Base-by-base conservation (phyloP, 2,329 filamentous ascomycete species). In the Helotiales sp. region DNA sequence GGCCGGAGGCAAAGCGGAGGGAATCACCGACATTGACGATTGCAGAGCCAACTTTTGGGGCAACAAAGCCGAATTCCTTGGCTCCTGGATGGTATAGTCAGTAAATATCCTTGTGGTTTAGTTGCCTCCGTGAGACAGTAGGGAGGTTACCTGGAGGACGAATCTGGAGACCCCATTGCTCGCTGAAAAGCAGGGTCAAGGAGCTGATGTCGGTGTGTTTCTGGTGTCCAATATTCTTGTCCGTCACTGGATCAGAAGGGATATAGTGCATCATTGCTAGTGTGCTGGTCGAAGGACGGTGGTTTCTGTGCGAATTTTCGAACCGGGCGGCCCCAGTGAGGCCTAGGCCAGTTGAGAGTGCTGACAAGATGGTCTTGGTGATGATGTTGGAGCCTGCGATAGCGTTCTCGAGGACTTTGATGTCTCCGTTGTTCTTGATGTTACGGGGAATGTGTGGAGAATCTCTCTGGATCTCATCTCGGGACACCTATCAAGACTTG, bases 11-110 rank as follows among this genome's bases (percentile, higher is more conserved):
- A 64, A 84, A 84, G 42, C 81, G 77, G 61, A 85, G 75, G 25
- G 80, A 81, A 74, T 86, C 82, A 58, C 82, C 82, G 15, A 85
- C 79, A 69, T 85, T 80, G 63, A 85, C 74, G 66, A 85, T 76
- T 30, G 81, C 82, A 62, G 74, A 76, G 56, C 80, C 80, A 0
- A 71, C 67, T 65, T 75, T 76, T 51, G 82, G 81, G 57, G 72
- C 77, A 9, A 85, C 79, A 70, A 81, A 84, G 44, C 76, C 76
- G 75, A 81, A 82, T 66, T 77, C 74, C 30, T 74, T 71, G 8
- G 73, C 69, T 17, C 57, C 57, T 53, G 31, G 19, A 47, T 30
- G 22, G 9, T 12, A n/a, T 7, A 3, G 24, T n/a, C 27, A 27
- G 25, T 54, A 38, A 27, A 24, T 9, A 34, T 46, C 30, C 4